These are phyloP conservation scores for Nigrograna mackinnonii DNA, from an alignment of 2,329 filamentous ascomycete genomes.

Conservation along the genomic window DNA sequence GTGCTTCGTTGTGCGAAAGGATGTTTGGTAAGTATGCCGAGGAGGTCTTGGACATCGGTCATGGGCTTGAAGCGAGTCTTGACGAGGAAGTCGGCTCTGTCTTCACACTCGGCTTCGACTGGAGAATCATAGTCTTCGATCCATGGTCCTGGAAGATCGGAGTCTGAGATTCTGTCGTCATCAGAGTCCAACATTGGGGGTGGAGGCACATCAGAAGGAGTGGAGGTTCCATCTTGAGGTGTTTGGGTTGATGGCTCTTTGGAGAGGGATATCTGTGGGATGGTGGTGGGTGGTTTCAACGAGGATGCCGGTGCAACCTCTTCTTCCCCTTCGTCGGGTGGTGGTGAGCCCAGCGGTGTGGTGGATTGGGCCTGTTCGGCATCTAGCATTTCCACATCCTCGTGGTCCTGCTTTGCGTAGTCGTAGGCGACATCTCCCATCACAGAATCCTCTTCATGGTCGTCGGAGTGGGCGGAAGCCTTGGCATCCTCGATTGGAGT, in stretches of 20 bases:
- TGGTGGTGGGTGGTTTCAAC: slow-evolving; percentile 9
- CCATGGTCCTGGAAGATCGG: slow-evolving; percentile 42
- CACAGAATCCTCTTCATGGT: slow-evolving; percentile 16
- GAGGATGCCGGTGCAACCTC: slow-evolving; percentile 9
- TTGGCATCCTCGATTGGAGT: slow-evolving; percentile 34
- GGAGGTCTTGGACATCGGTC: slow-evolving; percentile 46
- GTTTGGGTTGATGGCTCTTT: slow-evolving; percentile 27
- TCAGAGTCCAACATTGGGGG: slow-evolving; percentile 30
- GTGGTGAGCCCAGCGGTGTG: slow-evolving; percentile 21
- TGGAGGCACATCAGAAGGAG: slow-evolving; percentile 22
- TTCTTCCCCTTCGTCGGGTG: slow-evolving; percentile 11
- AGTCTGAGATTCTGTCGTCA: slow-evolving; percentile 38
- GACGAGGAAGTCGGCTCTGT: slow-evolving; percentile 46
- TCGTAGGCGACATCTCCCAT: slow-evolving; percentile 2
- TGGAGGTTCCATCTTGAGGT: slow-evolving; percentile 25
- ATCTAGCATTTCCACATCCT: slow-evolving; percentile 13
- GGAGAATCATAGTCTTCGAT: slow-evolving; percentile 29
- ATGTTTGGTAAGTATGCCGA: slow-evolving; percentile 47
- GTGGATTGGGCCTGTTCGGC: slow-evolving; percentile 7
- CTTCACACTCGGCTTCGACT: slow-evolving; percentile 35
- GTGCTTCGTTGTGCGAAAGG: slow-evolving; percentile 48
- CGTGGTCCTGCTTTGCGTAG: slow-evolving; percentile 14
- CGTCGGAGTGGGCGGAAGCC: slow-evolving; percentile 20
- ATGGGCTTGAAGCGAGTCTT: slow-evolving; percentile 46
- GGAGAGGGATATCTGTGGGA: slow-evolving; percentile 25